Percentiles rank a stretch among this genome's conserved stretches.
These are phyloP conservation scores for Amaranthus tricolor DNA, from an alignment of 179 eudicot genomes.

Conservation along the genomic window DNA sequence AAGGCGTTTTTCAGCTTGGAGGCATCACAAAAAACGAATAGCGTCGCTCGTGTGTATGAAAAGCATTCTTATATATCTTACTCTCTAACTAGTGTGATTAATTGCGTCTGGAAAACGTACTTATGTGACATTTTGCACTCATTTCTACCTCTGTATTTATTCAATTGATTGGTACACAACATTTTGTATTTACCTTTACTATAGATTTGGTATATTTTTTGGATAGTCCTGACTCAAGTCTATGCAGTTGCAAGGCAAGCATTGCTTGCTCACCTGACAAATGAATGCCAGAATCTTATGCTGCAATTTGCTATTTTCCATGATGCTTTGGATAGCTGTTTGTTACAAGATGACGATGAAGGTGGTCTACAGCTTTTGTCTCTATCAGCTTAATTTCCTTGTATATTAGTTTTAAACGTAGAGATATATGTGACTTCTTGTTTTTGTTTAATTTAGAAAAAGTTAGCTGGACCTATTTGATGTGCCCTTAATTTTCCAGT, in stretches of 20 bases:
- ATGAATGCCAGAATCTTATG: constrained; percentile 56
- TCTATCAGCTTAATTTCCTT: neutral
- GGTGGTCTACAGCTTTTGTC: constrained; percentile 10
- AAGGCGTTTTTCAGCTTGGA: no score
- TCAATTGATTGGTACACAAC: no score
- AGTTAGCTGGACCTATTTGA: neutral
- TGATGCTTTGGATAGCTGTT: constrained; percentile 54
- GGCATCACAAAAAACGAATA: no score
- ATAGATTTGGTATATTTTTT: no score
- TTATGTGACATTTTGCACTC: no score
- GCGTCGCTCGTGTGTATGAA: no score
- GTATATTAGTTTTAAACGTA: neutral
- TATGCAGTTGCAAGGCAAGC: constrained; percentile 59
- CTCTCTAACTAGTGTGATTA: no score
- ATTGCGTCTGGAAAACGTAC: no score
- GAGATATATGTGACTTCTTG: neutral
- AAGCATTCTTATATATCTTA: no score
- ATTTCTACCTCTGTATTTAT: no score
- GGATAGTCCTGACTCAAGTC: constrained; percentile 1
- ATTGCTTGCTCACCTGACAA: constrained; percentile 50
- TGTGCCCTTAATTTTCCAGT: constrained; percentile 35
- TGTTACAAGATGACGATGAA: constrained; percentile 37
- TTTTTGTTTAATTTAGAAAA: neutral
- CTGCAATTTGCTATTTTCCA: constrained; percentile 65
- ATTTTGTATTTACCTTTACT: no score